Evolutionary conservation across 495 filamentous ascomycete genomes (phyloP), one percentile per base, ranked within the genome.

Genomic region (Cladorrhinum samala): DNA sequence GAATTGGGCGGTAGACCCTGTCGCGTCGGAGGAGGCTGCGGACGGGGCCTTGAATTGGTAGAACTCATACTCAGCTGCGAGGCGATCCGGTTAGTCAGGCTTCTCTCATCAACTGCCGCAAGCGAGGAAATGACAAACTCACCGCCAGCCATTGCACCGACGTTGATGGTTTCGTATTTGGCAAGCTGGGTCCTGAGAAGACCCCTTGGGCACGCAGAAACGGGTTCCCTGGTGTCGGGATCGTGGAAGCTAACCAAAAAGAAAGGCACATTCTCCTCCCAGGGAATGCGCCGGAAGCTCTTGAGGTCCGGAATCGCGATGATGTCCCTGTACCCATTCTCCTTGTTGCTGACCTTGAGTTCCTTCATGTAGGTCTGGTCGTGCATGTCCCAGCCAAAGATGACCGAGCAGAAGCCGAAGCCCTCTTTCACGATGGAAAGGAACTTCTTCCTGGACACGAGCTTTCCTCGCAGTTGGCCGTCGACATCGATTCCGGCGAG

Each of bases 331-430:
- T 96, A 96, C 25, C 93, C 93, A 61, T 96, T 98, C 57, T 90
- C 84, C 65, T 87, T 86, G 68, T 95, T 96, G 72, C 87, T 91
- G 65, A 96, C 86, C 59, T 81, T 79, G 45, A 96, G 80, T 69
- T 96, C 91, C 50, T 77, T 74, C 64, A 82, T 83, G 62, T 98
- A 96, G 7, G 89, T 93, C 65, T 79, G 77, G 62, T 98, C 93
- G 70, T 96, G 92, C 88, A 96, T 95, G 59, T 98, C 93, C 92
- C 92, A 96, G 61, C 91, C 93, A 61, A 96, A 96, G 33, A 98
- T 81, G 50, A 96, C 90, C 2, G 87, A 92, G 76, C 93, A 98
- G 77, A 96, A 98, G 17, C 93, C 93, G 60, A 98, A 98, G 43
- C 93, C 93, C 39, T 83, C 79, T 43, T 82, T 67, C 19, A 84